A percentile compares a stretch with the other conserved stretches of the same genome.
phyloP scores from a whole-genome alignment of 2,329 filamentous ascomycete genomes.

The Annulohypoxylon truncatum region DNA sequence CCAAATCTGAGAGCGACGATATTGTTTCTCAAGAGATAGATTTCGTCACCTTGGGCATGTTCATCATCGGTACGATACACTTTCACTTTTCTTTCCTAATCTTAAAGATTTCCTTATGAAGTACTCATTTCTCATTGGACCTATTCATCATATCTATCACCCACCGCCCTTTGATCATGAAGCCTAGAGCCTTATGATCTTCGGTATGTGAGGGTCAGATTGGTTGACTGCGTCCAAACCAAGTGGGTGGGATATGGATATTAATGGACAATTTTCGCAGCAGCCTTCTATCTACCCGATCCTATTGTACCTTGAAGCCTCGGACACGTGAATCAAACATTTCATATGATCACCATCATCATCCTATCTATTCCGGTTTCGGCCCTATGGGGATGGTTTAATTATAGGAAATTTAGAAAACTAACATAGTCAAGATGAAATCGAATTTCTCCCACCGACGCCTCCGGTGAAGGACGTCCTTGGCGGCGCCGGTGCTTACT shows the following conservation, averaged over 20 bases:
- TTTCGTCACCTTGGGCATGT: constrained; percentile 78
- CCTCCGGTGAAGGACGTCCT: constrained; percentile 78
- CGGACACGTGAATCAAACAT: neutral
- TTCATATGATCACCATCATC: neutral
- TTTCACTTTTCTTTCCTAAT: constrained; percentile 5
- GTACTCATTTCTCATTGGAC: constrained; percentile 10
- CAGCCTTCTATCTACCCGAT: neutral
- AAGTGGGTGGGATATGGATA: constrained; percentile 20
- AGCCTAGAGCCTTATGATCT: neutral
- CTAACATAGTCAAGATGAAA: constrained; percentile 75
- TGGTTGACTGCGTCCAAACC: constrained; percentile 21
- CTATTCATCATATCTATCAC: constrained; percentile 1
- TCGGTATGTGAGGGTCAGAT: constrained; percentile 4
- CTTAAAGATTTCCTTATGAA: neutral
- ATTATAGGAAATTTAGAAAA: neutral
- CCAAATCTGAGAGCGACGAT: constrained; percentile 30
- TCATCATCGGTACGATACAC: constrained; percentile 71
- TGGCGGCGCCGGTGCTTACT: constrained; percentile 90
- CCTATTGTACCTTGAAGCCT: constrained; percentile 1
- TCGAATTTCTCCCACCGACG: constrained; percentile 80
- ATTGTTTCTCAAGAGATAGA: constrained; percentile 61
- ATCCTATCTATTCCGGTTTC: neutral
- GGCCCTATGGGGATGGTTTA: neutral
- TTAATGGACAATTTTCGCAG: neutral
- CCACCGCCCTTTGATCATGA: constrained; percentile 11